Percentiles rank a stretch among this genome's conserved stretches.
Evolutionary conservation across 2,329 filamentous ascomycete species (phyloP).

Genomic region (Orbilia blumenaviensis): DNA sequence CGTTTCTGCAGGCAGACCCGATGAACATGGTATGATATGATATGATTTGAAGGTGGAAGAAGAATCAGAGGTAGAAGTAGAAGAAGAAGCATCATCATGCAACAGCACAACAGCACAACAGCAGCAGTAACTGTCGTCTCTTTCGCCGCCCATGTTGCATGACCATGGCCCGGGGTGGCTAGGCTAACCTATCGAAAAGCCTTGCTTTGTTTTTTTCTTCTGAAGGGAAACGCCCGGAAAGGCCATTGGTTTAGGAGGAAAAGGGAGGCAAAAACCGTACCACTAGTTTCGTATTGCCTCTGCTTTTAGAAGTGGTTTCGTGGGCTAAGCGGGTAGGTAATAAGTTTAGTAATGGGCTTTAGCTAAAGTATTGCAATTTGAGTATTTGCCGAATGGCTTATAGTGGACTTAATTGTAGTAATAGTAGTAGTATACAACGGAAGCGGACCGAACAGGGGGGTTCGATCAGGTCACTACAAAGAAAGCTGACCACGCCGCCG

Average conservation of each 20-base stretch:
- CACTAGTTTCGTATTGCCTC: not conserved
- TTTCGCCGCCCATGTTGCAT: not conserved
- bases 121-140: no score
- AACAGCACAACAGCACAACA: no score
- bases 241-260: not conserved
- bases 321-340: not conserved
- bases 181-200: no score
- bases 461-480: no score
- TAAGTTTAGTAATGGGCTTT: conserved; percentile 3
- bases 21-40: conserved; percentile 18
- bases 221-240: not conserved
- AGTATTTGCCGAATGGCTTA: conserved; percentile 2
- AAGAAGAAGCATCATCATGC: not conserved
- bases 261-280: conserved; percentile 10
- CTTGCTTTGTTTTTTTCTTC: not conserved
- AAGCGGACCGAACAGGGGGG: conserved; percentile 41
- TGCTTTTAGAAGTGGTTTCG: conserved; percentile 23
- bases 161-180: not conserved
- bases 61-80: not conserved
- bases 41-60: conserved; percentile 5
- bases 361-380: not conserved
- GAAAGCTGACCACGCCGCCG: not conserved
- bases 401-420: not conserved
- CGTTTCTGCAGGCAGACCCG: conserved; percentile 47
- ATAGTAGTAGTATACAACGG: conserved; percentile 35